phyloP scores from a whole-genome alignment of 805 yeast species.

The Saccharomycopsis sp. region DNA sequence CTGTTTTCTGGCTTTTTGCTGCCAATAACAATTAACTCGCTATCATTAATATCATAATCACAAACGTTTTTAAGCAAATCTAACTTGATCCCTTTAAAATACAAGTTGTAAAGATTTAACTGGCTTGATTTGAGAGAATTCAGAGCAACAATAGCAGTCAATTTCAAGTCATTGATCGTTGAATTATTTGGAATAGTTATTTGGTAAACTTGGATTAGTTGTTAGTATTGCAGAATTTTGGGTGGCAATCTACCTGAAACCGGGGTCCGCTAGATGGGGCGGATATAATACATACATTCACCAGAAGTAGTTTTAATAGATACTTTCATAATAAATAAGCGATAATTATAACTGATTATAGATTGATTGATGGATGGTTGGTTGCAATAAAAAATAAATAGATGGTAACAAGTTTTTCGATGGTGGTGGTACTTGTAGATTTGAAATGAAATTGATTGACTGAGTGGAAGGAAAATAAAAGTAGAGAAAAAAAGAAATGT shows the following conservation, averaged over 20 bases:
- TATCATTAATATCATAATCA: conserved; percentile 12
- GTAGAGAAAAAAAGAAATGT: too few species aligned
- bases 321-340: conserved; percentile 35
- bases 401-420: too few species aligned
- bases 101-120: conserved; percentile 13
- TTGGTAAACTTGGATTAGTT: conserved; percentile 28
- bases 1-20: conserved; percentile 16
- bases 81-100: conserved; percentile 16
- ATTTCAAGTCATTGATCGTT: conserved; percentile 44
- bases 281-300: conserved; percentile 17
- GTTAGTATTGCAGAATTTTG: conserved; percentile 4
- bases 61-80: conserved; percentile 18
- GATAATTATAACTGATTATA: neutral
- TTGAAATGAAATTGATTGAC: too few species aligned
- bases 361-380: too few species aligned
- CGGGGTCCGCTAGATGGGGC: neutral
- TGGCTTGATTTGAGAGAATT: conserved; percentile 22
- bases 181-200: conserved; percentile 47
- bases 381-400: too few species aligned
- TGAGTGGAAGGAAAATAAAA: too few species aligned
- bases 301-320: conserved; percentile 43
- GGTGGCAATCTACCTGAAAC: too few species aligned
- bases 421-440: too few species aligned
- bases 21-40: conserved; percentile 16
- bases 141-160: conserved; percentile 38